Percentiles rank a stretch among this genome's conserved stretches.
Conservation (phyloP, 371 early-diverging fungal species). For the Mortierella sp. region DNA sequence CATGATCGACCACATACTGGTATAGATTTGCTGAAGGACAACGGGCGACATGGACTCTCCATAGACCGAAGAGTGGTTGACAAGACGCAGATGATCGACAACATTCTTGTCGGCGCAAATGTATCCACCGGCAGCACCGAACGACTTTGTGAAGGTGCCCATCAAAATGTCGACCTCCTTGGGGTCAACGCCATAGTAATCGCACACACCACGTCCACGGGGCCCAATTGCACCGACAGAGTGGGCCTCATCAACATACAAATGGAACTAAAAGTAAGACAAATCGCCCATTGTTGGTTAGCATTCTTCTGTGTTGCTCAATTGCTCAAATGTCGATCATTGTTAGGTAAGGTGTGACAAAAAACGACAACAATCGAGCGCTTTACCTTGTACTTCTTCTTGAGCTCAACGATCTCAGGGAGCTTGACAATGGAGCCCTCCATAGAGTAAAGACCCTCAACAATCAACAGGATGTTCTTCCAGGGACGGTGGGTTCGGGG, state of each 20-base stretch:
- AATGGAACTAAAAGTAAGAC: constrained; percentile 80
- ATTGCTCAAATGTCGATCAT: neutral
- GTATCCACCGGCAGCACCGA: constrained; percentile 99
- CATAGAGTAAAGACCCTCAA: constrained; percentile 99
- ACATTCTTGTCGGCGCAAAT: constrained; percentile 90
- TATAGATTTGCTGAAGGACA: constrained; percentile 94
- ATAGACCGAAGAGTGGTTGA: constrained; percentile 88
- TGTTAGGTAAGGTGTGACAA: neutral
- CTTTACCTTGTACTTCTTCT: constrained; percentile 92
- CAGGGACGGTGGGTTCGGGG: constrained; percentile 99
- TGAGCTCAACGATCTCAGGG: constrained; percentile 92
- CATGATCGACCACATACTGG: constrained; percentile 92
- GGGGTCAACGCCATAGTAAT: constrained; percentile 94
- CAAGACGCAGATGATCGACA: constrained; percentile 88
- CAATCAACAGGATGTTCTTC: constrained; percentile 98
- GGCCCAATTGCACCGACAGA: constrained; percentile 98
- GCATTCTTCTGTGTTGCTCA: neutral
- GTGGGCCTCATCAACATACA: constrained; percentile 99
- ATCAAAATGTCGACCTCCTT: constrained; percentile 96
- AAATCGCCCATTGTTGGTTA: neutral
- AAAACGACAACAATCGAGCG: neutral
- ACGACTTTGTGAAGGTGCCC: constrained; percentile 99
- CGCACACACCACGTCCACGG: constrained; percentile 98
- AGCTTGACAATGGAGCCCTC: constrained; percentile 97
- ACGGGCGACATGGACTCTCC: constrained; percentile 96